A percentile compares a stretch with the other conserved stretches of the same genome.
Evolutionary conservation across 768 basidiomycete genomes (phyloP).

Genomic region (Zangia roseola): DNA sequence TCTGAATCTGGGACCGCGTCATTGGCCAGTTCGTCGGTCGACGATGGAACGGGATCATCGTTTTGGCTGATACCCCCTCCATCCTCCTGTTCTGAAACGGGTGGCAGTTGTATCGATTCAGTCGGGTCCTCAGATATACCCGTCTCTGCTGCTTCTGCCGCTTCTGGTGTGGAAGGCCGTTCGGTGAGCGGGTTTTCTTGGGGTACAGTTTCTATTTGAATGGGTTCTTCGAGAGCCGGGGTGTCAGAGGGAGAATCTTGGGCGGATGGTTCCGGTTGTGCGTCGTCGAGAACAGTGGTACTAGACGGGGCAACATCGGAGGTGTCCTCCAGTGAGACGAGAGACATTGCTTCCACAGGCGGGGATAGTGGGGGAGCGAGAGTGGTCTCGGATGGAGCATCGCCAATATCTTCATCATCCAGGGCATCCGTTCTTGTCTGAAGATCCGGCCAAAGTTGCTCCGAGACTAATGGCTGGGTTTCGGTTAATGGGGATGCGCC

Average conservation of each 20-base stretch:
- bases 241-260: slow-evolving; percentile 4
- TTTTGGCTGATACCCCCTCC: slow-evolving; percentile 8
- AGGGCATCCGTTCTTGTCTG: slow-evolving; percentile 16
- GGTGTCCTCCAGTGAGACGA: slow-evolving; percentile 26
- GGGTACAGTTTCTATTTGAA: neutral
- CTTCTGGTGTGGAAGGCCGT: slow-evolving; percentile 1
- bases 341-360: slow-evolving; percentile 25
- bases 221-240: slow-evolving; percentile 6
- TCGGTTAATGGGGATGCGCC: slow-evolving; percentile 12
- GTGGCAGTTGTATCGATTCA: slow-evolving; percentile 4
- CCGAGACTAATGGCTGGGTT: slow-evolving; percentile 4
- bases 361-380: slow-evolving; percentile 24
- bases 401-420: slow-evolving; percentile 25
- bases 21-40: slow-evolving; percentile 1
- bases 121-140: slow-evolving; percentile 1
- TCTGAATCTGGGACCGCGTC: slow-evolving; percentile 4
- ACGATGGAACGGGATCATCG: neutral
- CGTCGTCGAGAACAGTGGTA: neutral
- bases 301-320: neutral
- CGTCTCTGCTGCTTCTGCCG: slow-evolving; percentile 7
- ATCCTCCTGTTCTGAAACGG: slow-evolving; percentile 1
- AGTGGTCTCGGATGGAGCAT: slow-evolving; percentile 21
- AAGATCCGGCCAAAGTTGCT: slow-evolving; percentile 12
- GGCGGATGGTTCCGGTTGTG: neutral
- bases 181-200: slow-evolving; percentile 2